phyloP scores from a whole-genome alignment of 1,284 basidiomycete genomes.

The Marasmius sp. region DNA sequence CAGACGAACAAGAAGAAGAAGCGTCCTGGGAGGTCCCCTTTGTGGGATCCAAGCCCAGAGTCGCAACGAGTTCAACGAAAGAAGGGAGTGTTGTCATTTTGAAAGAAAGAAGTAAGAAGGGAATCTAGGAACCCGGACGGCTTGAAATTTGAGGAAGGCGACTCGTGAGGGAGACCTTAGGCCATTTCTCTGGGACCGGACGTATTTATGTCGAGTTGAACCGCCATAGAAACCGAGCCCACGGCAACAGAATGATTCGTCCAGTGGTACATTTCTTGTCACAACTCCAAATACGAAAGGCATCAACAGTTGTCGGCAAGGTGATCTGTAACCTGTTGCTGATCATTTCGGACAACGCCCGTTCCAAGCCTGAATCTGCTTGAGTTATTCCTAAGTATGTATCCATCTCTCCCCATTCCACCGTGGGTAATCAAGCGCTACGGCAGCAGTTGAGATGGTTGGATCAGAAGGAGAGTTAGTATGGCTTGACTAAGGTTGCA shows the following conservation, averaged over 20 bases:
- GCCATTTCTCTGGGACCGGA: slow-evolving; percentile 35
- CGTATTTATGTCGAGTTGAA: slow-evolving; percentile 19
- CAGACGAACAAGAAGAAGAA: slow-evolving; percentile 40
- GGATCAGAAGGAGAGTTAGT: too few relatives aligned
- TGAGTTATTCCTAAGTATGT: too few relatives aligned
- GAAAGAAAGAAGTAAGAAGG: slow-evolving; percentile 31
- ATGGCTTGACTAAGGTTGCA: too few relatives aligned
- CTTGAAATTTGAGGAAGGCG: slow-evolving; percentile 24
- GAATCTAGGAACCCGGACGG: slow-evolving; percentile 33
- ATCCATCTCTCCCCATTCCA: too few relatives aligned
- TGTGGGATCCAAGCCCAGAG: slow-evolving; percentile 63
- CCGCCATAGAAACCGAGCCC: slow-evolving; percentile 48
- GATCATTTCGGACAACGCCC: slow-evolving; percentile 17
- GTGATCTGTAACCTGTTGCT: slow-evolving; percentile 31
- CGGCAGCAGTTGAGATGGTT: too few relatives aligned
- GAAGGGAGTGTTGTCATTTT: slow-evolving; percentile 74
- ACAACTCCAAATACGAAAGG: slow-evolving; percentile 33
- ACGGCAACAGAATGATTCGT: slow-evolving; percentile 52
- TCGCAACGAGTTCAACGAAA: slow-evolving; percentile 80
- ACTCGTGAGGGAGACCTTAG: slow-evolving; percentile 15
- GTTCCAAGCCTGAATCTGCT: background rate
- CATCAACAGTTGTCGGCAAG: slow-evolving; percentile 50
- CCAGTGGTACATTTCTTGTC: slow-evolving; percentile 33
- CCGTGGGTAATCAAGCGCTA: too few relatives aligned
- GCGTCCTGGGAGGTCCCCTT: slow-evolving; percentile 24